Percentiles rank a stretch among this genome's conserved stretches.
phyloP scores from a whole-genome alignment of 176 grass and related monocot genomes.

The Phyllostachys edulis region DNA sequence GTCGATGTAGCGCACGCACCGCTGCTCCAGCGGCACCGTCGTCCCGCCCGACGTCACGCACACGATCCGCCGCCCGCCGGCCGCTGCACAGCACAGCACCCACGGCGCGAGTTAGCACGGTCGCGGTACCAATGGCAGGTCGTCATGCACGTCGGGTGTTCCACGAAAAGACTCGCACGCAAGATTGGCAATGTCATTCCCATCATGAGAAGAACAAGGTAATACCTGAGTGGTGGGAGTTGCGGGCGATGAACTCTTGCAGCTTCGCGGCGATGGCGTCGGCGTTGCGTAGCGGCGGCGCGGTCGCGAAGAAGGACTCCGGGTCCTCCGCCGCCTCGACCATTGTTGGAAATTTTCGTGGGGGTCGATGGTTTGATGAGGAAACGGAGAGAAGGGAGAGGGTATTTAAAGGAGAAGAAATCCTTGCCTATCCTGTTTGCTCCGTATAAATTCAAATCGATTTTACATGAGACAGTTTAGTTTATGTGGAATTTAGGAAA shows the following conservation, averaged over 20 bases:
- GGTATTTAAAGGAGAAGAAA: constrained; percentile 32
- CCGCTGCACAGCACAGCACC: constrained; percentile 2
- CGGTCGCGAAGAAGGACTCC: constrained; percentile 55
- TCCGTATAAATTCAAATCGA: too few relatives aligned
- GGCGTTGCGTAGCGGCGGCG: constrained; percentile 53
- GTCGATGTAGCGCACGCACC: constrained; percentile 94
- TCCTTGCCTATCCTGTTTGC: too few relatives aligned
- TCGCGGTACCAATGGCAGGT: neutral
- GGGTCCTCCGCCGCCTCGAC: constrained; percentile 26
- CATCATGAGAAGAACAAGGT: neutral
- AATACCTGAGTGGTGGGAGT: constrained; percentile 30
- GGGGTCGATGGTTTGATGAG: neutral
- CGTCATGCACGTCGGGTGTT: neutral
- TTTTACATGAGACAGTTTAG: too few relatives aligned
- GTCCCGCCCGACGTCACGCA: constrained; percentile 97
- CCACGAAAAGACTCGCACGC: neutral
- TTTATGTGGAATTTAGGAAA: too few relatives aligned
- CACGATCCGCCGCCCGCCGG: constrained; percentile 44
- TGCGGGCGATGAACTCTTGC: constrained; percentile 47
- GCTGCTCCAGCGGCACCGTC: constrained; percentile 86
- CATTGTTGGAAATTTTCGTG: constrained; percentile 14
- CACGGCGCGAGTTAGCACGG: neutral
- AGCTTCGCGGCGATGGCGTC: constrained; percentile 37
- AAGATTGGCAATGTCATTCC: neutral
- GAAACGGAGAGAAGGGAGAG: neutral